Evolutionary conservation across 352 stramenopile genomes (phyloP), one percentile per base, ranked within the genome.

Genomic region (Globisporangium abappressorium): DNA sequence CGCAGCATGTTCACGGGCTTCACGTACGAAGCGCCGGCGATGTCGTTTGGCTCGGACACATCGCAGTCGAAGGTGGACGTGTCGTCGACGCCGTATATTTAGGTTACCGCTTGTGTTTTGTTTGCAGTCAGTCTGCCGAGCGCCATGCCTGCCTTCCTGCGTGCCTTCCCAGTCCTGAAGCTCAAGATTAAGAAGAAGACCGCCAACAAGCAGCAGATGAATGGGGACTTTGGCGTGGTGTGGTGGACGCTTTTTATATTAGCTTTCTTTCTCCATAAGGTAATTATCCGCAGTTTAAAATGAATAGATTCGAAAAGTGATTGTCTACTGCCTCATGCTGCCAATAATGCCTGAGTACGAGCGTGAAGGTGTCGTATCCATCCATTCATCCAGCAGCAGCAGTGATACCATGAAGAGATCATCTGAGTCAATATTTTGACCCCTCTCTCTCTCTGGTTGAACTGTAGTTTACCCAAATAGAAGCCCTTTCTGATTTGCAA

Each of bases 1-100:
- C 86, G 87, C 54, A 92, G 81, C 70, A 94, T 93, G 87, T 95
- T 95, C 67, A 89, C 78, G 65, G 85, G 85, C 69, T 95, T 95
- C 69, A 95, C 87, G 68, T 95, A 94, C 74, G 87, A 95, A 70
- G 85, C 87, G 41, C 85, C 87, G 54, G 86, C 80, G 47, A 76
- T 93, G 64, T 95, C 87, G 51, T 92, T 89, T 68, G 87, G 87
- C 69, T 95, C 87, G 38, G 87, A 95, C 79, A 93, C 87, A 63
- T 93, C 85, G 57, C 87, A 93, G 76, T 95, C 85, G 57, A 93
- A 95, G 73, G 85, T 93, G 30, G 87, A 95, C 70, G 80, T 91
- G 62, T 80, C 84, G 14, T 92, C 85, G 55, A 92, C 84, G 64
- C 85, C 85, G 68, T 94, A 92, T 92, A 94, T 94, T 89, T 94